phyloP scores from a whole-genome alignment of 495 filamentous ascomycete genomes.

The Podospora tetraspora region DNA sequence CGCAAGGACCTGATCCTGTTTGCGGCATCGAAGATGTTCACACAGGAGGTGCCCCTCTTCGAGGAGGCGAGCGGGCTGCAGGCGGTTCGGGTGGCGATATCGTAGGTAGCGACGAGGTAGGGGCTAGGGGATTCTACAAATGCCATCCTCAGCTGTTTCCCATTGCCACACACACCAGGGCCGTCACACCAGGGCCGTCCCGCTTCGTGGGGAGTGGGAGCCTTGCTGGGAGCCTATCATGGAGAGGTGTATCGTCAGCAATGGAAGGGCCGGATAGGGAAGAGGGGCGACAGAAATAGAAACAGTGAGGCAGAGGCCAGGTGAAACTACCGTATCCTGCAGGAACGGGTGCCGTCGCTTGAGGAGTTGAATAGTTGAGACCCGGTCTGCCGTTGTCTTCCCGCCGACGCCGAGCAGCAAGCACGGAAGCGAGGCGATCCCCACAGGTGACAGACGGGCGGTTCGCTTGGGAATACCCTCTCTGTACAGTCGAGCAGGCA shows the following conservation, averaged over 20 bases:
- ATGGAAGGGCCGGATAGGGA: background rate
- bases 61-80: background rate
- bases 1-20: constrained; percentile 1
- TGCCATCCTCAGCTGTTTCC: background rate
- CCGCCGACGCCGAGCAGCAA: background rate
- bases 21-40: background rate
- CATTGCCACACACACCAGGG: background rate
- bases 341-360: background rate
- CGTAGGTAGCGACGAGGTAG: background rate
- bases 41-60: background rate
- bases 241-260: background rate
- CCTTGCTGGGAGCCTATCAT: background rate
- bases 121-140: background rate
- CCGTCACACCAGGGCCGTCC: background rate
- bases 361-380: background rate
- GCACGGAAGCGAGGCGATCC: background rate
- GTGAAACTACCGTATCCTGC: background rate
- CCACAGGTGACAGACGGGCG: background rate
- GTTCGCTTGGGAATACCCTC: background rate
- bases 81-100: background rate
- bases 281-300: background rate
- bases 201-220: background rate
- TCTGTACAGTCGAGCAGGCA: background rate
- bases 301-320: background rate
- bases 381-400: background rate